phyloP scores from a whole-genome alignment of 2,329 filamentous ascomycete genomes.

The Geosmithia morbida region DNA sequence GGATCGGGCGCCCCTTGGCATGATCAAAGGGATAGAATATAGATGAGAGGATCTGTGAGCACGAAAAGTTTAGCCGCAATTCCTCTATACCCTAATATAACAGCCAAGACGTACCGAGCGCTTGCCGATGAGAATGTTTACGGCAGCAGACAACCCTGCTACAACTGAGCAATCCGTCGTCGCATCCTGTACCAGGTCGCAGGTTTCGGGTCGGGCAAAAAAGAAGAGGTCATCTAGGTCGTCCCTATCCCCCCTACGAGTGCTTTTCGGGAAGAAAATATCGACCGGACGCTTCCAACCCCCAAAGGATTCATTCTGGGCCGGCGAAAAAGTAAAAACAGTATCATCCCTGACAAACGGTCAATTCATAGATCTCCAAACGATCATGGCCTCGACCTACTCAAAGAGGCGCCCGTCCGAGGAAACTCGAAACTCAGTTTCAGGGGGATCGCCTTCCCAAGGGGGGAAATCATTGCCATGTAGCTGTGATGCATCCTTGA shows the following conservation, averaged over 20 bases:
- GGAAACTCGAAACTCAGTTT: constrained; percentile 44
- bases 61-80: not conserved
- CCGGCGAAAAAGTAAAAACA: constrained; percentile 56
- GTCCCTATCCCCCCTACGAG: constrained; percentile 13
- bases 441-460: constrained; percentile 53
- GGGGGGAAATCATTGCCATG: constrained; percentile 76
- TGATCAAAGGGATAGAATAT: constrained; percentile 65
- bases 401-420: constrained; percentile 20
- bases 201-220: constrained; percentile 21
- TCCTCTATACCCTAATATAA: not conserved
- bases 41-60: constrained; percentile 47
- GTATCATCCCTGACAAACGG: constrained; percentile 43
- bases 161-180: constrained; percentile 96
- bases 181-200: constrained; percentile 88
- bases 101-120: constrained; percentile 37
- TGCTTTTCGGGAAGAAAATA: constrained; percentile 24
- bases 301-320: constrained; percentile 62
- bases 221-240: not conserved
- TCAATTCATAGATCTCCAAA: not conserved
- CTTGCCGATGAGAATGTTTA: constrained; percentile 53
- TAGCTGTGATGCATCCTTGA: constrained; percentile 64
- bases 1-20: constrained; percentile 35
- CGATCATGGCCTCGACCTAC: not conserved
- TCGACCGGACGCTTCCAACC: constrained; percentile 71
- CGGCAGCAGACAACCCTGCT: constrained; percentile 77